These are phyloP conservation scores for Rhizopogon roseolus DNA, from an alignment of 768 basidiomycete genomes.

Conservation along the genomic window DNA sequence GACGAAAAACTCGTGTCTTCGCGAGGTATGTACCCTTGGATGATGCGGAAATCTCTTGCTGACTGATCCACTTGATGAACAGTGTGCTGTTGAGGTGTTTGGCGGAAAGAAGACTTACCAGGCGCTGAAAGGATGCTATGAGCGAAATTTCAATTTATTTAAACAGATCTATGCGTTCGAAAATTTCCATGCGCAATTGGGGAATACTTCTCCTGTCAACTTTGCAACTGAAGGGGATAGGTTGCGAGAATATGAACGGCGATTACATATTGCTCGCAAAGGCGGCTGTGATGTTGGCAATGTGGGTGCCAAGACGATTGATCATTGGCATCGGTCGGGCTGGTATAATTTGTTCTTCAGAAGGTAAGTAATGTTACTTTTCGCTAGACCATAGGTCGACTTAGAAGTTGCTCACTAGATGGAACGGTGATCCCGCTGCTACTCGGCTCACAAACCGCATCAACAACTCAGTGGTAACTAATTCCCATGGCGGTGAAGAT, in stretches of 20 bases:
- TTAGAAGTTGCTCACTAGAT: conserved; percentile 32
- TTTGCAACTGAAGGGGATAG: conserved; percentile 57
- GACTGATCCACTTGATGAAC: background rate
- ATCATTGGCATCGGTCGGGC: conserved; percentile 73
- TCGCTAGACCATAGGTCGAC: conserved; percentile 6
- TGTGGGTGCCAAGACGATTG: conserved; percentile 66
- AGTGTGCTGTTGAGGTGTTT: conserved; percentile 73
- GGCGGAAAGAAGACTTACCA: conserved; percentile 77
- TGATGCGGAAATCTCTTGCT: conserved; percentile 1
- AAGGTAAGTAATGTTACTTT: conserved; percentile 37
- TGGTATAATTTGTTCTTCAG: conserved; percentile 75
- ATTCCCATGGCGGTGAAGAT: conserved; percentile 40
- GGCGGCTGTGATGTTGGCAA: conserved; percentile 68
- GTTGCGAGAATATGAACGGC: conserved; percentile 66
- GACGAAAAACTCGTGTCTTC: conserved; percentile 78
- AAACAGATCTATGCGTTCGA: conserved; percentile 79
- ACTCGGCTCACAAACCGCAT: conserved; percentile 40
- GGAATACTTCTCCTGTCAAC: conserved; percentile 32
- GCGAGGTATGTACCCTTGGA: conserved; percentile 46
- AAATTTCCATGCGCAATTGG: conserved; percentile 31
- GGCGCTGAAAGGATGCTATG: conserved; percentile 80
- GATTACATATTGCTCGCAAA: conserved; percentile 61
- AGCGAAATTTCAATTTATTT: conserved; percentile 81
- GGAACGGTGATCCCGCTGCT: conserved; percentile 63
- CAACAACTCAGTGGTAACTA: conserved; percentile 25